These are phyloP conservation scores for Chaetomidium leptoderma DNA, from an alignment of 495 filamentous ascomycete species.

Conservation along the genomic window DNA sequence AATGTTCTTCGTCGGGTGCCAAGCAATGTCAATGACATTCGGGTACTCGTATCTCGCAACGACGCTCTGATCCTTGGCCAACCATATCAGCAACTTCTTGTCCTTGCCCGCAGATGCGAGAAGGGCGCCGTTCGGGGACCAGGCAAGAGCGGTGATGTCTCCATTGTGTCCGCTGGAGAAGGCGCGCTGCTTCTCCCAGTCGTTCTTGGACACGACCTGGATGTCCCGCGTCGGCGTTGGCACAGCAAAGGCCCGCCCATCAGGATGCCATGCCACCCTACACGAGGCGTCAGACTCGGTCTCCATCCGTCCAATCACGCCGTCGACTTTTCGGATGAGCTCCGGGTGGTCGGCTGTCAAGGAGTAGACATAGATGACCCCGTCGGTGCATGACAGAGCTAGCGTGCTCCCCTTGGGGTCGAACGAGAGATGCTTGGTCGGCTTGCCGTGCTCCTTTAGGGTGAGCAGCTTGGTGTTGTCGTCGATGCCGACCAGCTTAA, in stretches of 20 bases:
- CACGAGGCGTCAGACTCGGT: slow-evolving; percentile 73
- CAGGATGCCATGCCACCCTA: slow-evolving; percentile 84
- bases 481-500: slow-evolving; percentile 77
- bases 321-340: slow-evolving; percentile 77
- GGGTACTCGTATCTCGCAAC: slow-evolving; percentile 67
- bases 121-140: slow-evolving; percentile 92
- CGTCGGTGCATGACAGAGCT: slow-evolving; percentile 81
- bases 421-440: slow-evolving; percentile 86
- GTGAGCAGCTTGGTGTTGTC: slow-evolving; percentile 70
- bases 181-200: slow-evolving; percentile 76
- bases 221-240: slow-evolving; percentile 82
- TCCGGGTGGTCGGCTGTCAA: slow-evolving; percentile 73
- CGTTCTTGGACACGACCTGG: slow-evolving; percentile 74
- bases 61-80: slow-evolving; percentile 77
- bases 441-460: slow-evolving; percentile 74
- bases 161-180: slow-evolving; percentile 78
- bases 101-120: slow-evolving; percentile 79
- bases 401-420: slow-evolving; percentile 74
- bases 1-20: slow-evolving; percentile 87
- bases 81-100: slow-evolving; percentile 81
- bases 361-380: slow-evolving; percentile 83
- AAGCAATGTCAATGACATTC: slow-evolving; percentile 77
- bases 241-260: slow-evolving; percentile 84
- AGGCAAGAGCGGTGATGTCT: slow-evolving; percentile 80
- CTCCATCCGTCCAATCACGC: slow-evolving; percentile 73